Evolutionary conservation across 768 basidiomycete genomes (phyloP).

Genomic region (Mycena olivaceomarginata): DNA sequence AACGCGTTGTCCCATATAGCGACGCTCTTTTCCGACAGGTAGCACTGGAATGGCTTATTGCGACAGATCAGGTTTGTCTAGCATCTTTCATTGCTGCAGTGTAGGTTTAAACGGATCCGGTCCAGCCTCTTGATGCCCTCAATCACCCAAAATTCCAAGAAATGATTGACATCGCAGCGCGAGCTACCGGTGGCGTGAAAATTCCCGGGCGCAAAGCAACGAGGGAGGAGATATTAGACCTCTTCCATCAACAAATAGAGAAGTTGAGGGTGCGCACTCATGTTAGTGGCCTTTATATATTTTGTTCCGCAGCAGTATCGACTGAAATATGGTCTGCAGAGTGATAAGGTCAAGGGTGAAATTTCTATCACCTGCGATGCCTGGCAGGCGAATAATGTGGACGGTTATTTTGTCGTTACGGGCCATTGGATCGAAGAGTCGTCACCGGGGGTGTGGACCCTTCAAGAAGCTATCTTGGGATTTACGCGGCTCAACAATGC

Average conservation of each 20-base stretch:
- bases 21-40: background rate
- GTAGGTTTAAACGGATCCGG: background rate
- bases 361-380: conserved; percentile 60
- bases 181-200: conserved; percentile 52
- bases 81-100: background rate
- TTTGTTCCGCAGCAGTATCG: background rate
- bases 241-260: conserved; percentile 42
- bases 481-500: conserved; percentile 58
- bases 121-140: conserved; percentile 47
- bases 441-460: conserved; percentile 46
- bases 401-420: conserved; percentile 62
- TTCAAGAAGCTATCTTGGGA: conserved; percentile 55
- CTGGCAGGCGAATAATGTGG: conserved; percentile 60
- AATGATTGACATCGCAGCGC: conserved; percentile 56
- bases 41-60: conserved; percentile 5
- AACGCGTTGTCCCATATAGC: background rate
- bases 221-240: conserved; percentile 43
- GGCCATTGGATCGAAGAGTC: conserved; percentile 56
- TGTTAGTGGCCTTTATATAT: conserved; percentile 14
- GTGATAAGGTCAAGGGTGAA: conserved; percentile 42
- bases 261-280: background rate
- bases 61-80: background rate
- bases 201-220: conserved; percentile 52
- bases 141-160: conserved; percentile 54
- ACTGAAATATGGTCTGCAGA: conserved; percentile 15